Base-by-base conservation (phyloP, 495 filamentous ascomycete species). In the Penicillium canariense region DNA sequence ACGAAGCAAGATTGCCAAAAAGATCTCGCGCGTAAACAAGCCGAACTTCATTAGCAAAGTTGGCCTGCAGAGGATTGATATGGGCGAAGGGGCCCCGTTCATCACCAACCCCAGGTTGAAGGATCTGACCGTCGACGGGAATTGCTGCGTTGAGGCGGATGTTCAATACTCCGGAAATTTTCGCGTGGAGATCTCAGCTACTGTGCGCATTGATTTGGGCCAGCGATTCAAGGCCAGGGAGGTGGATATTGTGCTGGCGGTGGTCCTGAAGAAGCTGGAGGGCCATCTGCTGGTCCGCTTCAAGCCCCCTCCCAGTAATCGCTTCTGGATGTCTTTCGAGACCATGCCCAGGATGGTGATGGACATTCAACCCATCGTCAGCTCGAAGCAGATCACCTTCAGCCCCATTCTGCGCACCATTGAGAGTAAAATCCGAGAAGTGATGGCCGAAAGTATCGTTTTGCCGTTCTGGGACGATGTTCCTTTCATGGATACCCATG, bases 231-330 rank as follows among this genome's bases (percentile, higher is more conserved):
- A 96, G 60, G 80, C 87, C 11, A 77, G 92, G 57, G 92, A 96
- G 65, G 91, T 97, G 35, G 89, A 91, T 54, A 79, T 98, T 35
- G 79, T 97, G 30, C 81, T 98, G 30, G 91, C 93, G 5, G 87
- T 91, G 3, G 86, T 95, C 4, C 64, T 97, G 50, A 92, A 89
- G 66, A 90, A 87, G 58, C 71, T 97, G 9, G 87, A 94, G 61
- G 94, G 93, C 3, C 93, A 96, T 65, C 67, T 86, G 50, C 71
- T 96, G 52, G 76, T 97, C 50, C 86, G 88, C 50, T 87, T 96
- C 69, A 98, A 98, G 67, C 92, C 94, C 20, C 90, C 94, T 28
- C 94, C 94, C 0, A 96, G 90, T 71, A 97, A 97, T 68, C 84
- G 94, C 23, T 67, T 96, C 34, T 98, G 94, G 94, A 83, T 97